Percentiles rank a stretch among this genome's conserved stretches.
phyloP scores from a whole-genome alignment of 768 basidiomycete species.

The Mycena leptocephala region DNA sequence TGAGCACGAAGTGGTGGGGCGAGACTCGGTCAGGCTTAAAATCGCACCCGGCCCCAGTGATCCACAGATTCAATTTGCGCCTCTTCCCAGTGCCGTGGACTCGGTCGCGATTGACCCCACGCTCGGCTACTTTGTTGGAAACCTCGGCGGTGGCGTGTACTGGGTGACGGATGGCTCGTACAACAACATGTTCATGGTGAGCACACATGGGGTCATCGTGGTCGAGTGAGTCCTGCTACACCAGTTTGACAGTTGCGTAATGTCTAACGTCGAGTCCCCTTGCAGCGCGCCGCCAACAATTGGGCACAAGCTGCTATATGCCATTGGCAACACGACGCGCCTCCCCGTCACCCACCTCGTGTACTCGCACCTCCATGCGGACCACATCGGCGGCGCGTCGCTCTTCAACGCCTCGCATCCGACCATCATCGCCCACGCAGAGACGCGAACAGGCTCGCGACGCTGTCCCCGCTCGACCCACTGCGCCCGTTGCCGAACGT shows the following conservation, averaged over 20 bases:
- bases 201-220: too few species aligned
- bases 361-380: background rate
- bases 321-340: too few species aligned
- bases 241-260: background rate
- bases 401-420: constrained; percentile 14
- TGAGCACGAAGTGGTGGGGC: constrained; percentile 14
- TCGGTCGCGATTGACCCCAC: constrained; percentile 13
- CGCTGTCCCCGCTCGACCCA: constrained; percentile 14
- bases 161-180: constrained; percentile 6
- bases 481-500: constrained; percentile 9
- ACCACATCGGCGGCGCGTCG: background rate
- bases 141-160: constrained; percentile 6
- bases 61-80: constrained; percentile 19
- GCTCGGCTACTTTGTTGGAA: constrained; percentile 18
- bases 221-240: background rate
- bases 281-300: constrained; percentile 9
- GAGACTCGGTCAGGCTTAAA: constrained; percentile 1
- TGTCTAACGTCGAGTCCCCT: background rate
- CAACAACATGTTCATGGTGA: constrained; percentile 6
- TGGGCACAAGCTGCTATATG: too few species aligned
- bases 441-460: background rate
- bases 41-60: constrained; percentile 20
- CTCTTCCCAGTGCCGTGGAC: constrained; percentile 8
- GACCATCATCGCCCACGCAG: constrained; percentile 13
- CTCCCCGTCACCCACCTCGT: too few species aligned